Base-by-base conservation (phyloP, 768 basidiomycete genomes). In the Hortiboletus campestris region DNA sequence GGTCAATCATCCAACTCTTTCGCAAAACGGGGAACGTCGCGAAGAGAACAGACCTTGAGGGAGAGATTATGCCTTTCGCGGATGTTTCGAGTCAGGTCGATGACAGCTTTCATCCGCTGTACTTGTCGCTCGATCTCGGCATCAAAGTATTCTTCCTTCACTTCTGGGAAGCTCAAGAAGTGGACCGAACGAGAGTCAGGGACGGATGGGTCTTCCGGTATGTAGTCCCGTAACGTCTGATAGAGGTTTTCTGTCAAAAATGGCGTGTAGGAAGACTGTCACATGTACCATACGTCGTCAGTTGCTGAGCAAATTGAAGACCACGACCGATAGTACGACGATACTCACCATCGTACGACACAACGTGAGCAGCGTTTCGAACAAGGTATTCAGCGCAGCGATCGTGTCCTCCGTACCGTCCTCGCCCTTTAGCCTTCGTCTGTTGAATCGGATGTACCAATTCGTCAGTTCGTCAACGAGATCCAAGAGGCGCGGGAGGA, bases 401-500 rank as follows among this genome's bases (percentile, higher is more conserved):
- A 84, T 68, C 9, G 94, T 94, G 64, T 98, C 96, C 59, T 93
- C 90, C 53, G 80, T 78, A 3, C 96, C 91, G 64, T 93, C 89
- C 71, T 96, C 91, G 43, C 97, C 97, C 80, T 99, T 99, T 57
- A 99, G 77, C 16, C 97, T 84, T 62, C 88, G 88, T 42, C 97
- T 86, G 74, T 99, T 99, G 78, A 98, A 98, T 46, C 97, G 93
- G 68, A 99, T 98, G 74, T 99, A 99, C 94, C 95, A 98, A 70
- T 99, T 99, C 20, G 97, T 99, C 56, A 98, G 80, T 72, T 98
- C 97, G 62, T 96, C 93, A 31, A 99, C 82, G 55, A 99, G 85
- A 60, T 91, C 89, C 55, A 98, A 78, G 40, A 98, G 78, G 34
- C 93, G 85, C n/a, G 94, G 94, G 59, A 98, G 93, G 76, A 99